phyloP scores from a whole-genome alignment of 768 basidiomycete species.

The Cystobasidium ongulense region DNA sequence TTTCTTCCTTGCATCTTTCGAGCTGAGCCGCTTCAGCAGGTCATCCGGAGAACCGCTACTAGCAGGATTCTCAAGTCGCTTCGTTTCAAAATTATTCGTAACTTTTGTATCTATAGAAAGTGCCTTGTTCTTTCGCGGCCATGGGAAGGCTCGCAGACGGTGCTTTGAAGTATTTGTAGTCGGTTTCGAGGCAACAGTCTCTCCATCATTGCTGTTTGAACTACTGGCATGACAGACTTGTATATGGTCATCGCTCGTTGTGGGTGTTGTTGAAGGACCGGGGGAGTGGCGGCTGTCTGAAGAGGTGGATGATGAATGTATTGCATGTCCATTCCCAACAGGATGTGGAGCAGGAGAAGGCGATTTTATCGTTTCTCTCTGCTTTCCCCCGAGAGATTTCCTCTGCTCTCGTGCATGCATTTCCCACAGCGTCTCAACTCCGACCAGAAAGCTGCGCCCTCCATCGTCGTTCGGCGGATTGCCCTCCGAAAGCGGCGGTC shows the following conservation, averaged over 20 bases:
- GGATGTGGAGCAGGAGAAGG: background rate
- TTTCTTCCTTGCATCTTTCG: background rate
- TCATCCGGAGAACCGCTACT: background rate
- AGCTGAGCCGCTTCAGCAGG: background rate
- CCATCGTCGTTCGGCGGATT: background rate
- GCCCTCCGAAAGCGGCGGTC: background rate
- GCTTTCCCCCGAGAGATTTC: background rate
- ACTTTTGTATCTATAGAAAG: background rate
- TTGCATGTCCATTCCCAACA: background rate
- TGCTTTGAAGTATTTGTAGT: background rate
- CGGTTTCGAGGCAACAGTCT: no score
- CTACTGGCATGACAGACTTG: background rate
- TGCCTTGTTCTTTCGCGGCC: background rate
- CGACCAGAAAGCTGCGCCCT: slow-evolving; percentile 1
- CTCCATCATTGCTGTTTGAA: background rate
- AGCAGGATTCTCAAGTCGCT: background rate
- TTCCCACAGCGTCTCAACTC: slow-evolving; percentile 10
- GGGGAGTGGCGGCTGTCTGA: background rate
- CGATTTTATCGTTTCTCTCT: background rate
- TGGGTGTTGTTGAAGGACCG: background rate
- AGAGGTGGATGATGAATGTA: background rate
- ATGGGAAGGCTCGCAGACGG: background rate
- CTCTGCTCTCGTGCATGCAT: background rate
- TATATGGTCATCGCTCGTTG: background rate
- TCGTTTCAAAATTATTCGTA: background rate